These are phyloP conservation scores for Apophysomyces ossiformis DNA, from an alignment of 371 early-diverging fungal species.

Conservation along the genomic window DNA sequence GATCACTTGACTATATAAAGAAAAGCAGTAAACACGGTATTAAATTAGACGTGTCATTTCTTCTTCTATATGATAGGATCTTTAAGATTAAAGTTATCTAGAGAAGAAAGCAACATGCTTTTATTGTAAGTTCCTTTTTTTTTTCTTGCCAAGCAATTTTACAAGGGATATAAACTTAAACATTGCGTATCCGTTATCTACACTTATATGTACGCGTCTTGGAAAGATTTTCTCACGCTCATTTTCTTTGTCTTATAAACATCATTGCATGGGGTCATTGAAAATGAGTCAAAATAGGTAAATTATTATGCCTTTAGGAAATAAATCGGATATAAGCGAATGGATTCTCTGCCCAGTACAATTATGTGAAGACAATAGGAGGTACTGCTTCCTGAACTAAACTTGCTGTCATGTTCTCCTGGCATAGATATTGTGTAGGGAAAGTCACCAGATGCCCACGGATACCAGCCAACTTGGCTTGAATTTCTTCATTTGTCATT, in stretches of 20 bases:
- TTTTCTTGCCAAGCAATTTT: background rate
- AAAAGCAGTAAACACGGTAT: background rate
- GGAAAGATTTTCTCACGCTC: background rate
- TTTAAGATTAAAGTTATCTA: no score
- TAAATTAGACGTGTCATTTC: no score
- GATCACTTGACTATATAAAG: background rate
- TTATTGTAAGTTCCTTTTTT: background rate
- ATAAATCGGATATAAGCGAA: no score
- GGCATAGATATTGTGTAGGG: slow-evolving; percentile 71
- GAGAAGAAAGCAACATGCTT: no score
- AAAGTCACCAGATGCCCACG: slow-evolving; percentile 69
- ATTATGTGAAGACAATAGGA: slow-evolving; percentile 52
- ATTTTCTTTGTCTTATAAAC: background rate
- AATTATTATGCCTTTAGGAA: no score
- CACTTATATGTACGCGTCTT: background rate
- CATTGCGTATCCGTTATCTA: background rate
- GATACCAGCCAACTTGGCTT: slow-evolving; percentile 40
- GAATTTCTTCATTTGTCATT: slow-evolving; percentile 35
- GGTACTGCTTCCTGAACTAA: slow-evolving; percentile 59
- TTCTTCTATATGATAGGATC: no score
- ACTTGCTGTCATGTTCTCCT: slow-evolving; percentile 68
- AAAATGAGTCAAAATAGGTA: no score
- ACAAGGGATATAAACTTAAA: background rate
- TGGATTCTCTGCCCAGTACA: no score
- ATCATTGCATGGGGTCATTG: background rate